A percentile compares a stretch with the other conserved stretches of the same genome.
These are phyloP conservation scores for Saturnispora serradocipensis DNA, from an alignment of 805 yeast species.

Conservation along the genomic window DNA sequence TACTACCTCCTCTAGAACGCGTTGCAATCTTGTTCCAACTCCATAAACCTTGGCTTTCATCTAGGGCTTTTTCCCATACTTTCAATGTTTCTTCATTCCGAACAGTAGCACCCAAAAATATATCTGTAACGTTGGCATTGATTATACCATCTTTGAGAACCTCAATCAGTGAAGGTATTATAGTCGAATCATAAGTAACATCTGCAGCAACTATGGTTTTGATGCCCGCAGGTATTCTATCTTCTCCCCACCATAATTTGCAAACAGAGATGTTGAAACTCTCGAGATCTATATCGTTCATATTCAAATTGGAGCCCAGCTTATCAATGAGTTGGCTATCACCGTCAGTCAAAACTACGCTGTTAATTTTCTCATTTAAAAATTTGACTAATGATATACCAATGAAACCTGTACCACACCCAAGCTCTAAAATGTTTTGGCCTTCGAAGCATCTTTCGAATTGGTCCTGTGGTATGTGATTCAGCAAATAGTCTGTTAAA, in stretches of 20 bases:
- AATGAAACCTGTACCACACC: slow-evolving; percentile 85
- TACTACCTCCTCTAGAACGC: background rate
- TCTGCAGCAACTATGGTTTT: slow-evolving; percentile 74
- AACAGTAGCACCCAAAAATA: slow-evolving; percentile 61
- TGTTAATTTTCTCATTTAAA: slow-evolving; percentile 7
- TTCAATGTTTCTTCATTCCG: slow-evolving; percentile 48
- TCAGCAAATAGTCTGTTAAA: slow-evolving; percentile 42
- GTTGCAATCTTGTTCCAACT: slow-evolving; percentile 16
- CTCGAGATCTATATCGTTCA: slow-evolving; percentile 30
- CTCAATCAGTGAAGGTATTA: slow-evolving; percentile 45
- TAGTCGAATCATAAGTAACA: slow-evolving; percentile 68
- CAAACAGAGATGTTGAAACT: slow-evolving; percentile 23
- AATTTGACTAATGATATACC: slow-evolving; percentile 38
- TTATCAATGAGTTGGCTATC: slow-evolving; percentile 45
- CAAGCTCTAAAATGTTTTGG: slow-evolving; percentile 56
- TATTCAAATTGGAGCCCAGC: slow-evolving; percentile 33
- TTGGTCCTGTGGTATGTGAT: background rate
- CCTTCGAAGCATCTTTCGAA: slow-evolving; percentile 13
- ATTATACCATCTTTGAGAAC: slow-evolving; percentile 35
- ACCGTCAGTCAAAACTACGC: slow-evolving; percentile 56
- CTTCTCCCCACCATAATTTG: slow-evolving; percentile 53
- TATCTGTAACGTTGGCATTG: slow-evolving; percentile 17
- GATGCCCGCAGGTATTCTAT: slow-evolving; percentile 30
- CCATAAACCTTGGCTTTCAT: slow-evolving; percentile 21
- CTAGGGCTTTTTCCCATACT: slow-evolving; percentile 33